Conservation (phyloP, 805 yeast genomes). For the Scheffersomyces lignosus region DNA sequence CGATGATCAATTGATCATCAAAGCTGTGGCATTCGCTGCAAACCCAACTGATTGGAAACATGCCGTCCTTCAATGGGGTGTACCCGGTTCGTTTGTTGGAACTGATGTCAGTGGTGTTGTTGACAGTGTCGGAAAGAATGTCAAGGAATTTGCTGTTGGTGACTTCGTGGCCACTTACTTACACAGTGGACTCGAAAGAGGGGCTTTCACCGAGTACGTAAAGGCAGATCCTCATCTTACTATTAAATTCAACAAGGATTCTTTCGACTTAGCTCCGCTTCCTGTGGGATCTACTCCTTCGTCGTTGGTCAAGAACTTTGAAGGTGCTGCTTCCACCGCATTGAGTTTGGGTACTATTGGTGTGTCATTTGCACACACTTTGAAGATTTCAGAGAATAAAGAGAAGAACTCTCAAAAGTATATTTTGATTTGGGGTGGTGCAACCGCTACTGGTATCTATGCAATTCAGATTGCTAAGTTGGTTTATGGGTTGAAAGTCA, state of each 20-base stretch:
- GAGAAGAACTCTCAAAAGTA: conserved; percentile 9
- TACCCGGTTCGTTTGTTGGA: conserved; percentile 52
- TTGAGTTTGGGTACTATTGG: background rate
- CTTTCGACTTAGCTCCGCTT: conserved; percentile 2
- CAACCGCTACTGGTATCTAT: conserved; percentile 60
- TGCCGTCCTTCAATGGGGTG: conserved; percentile 36
- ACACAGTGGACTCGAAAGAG: conserved; percentile 56
- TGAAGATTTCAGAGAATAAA: background rate
- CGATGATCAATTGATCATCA: conserved; percentile 44
- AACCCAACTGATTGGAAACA: conserved; percentile 76
- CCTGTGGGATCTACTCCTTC: background rate
- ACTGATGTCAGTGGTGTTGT: conserved; percentile 61
- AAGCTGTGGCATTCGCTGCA: conserved; percentile 52
- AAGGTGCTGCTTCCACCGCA: background rate
- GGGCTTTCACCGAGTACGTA: conserved; percentile 60
- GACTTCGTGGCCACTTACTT: conserved; percentile 54
- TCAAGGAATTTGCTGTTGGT: conserved; percentile 25
- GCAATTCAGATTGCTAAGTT: conserved; percentile 56
- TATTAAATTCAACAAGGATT: conserved; percentile 23
- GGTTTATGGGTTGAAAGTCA: conserved; percentile 33
- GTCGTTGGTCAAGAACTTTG: background rate
- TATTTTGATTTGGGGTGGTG: conserved; percentile 64
- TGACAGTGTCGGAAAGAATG: conserved; percentile 47
- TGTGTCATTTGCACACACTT: background rate
- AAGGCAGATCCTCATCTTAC: conserved; percentile 33